Percentiles rank a stretch among this genome's conserved stretches.
Evolutionary conservation across 2,329 filamentous ascomycete species (phyloP).

Genomic region (Trichoderma sp.): DNA sequence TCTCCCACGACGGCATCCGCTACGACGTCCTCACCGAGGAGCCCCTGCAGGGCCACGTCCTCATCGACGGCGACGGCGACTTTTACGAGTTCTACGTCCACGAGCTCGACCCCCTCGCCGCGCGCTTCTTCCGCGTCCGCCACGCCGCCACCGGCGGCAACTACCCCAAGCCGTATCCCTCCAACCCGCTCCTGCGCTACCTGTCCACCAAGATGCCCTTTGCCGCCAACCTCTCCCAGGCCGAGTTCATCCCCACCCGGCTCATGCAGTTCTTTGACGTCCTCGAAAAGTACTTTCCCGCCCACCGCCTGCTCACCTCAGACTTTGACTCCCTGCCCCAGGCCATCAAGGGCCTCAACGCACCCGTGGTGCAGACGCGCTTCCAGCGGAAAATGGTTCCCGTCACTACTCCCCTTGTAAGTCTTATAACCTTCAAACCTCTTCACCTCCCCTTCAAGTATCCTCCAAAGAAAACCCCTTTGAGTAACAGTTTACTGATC

Average conservation of each 20-base stretch:
- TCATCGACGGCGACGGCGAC: constrained; percentile 82
- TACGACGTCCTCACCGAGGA: constrained; percentile 82
- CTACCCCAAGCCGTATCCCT: constrained; percentile 64
- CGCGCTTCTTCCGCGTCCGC: constrained; percentile 81
- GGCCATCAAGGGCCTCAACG: constrained; percentile 80
- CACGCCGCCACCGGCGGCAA: constrained; percentile 70
- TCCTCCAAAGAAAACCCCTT: no score
- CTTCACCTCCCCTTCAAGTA: no score
- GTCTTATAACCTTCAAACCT: constrained; percentile 37
- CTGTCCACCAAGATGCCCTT: constrained; percentile 69
- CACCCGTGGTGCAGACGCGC: constrained; percentile 93
- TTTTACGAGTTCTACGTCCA: constrained; percentile 93
- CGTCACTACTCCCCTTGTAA: constrained; percentile 85
- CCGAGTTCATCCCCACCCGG: constrained; percentile 92
- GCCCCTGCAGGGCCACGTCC: constrained; percentile 83
- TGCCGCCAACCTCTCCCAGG: constrained; percentile 72
- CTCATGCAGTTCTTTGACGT: constrained; percentile 98
- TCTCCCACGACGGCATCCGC: constrained; percentile 89
- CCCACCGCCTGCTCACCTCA: constrained; percentile 82
- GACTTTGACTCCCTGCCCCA: constrained; percentile 90
- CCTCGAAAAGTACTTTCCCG: constrained; percentile 83
- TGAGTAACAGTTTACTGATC: no score
- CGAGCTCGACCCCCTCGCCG: constrained; percentile 77
- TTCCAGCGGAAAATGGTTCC: constrained; percentile 86
- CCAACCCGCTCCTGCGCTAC: constrained; percentile 58